Evolutionary conservation across 2,329 filamentous ascomycete species (phyloP).

Genomic region (Periconia digitata): DNA sequence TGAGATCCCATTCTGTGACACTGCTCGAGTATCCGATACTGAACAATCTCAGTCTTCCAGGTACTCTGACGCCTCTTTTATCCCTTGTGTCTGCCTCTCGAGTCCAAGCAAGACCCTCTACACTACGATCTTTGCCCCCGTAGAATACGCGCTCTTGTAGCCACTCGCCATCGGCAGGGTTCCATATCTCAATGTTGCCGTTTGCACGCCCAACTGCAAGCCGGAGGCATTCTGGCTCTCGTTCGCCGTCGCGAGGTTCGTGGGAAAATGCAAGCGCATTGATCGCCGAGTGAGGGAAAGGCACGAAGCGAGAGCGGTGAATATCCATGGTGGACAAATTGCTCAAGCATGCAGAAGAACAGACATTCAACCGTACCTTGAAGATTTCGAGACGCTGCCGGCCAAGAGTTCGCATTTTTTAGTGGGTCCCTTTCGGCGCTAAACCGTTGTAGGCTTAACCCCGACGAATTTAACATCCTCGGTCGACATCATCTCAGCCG

Average conservation of each 20-base stretch:
- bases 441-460: neutral
- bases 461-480: neutral
- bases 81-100: slow-evolving; percentile 76
- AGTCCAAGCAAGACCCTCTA: slow-evolving; percentile 90
- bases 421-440: slow-evolving; percentile 6
- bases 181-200: slow-evolving; percentile 98
- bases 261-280: slow-evolving; percentile 95
- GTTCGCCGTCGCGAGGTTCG: slow-evolving; percentile 40
- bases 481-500: neutral
- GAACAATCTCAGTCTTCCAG: slow-evolving; percentile 82
- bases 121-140: slow-evolving; percentile 80
- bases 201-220: slow-evolving; percentile 91
- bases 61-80: slow-evolving; percentile 58
- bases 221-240: slow-evolving; percentile 63
- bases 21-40: slow-evolving; percentile 93
- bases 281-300: slow-evolving; percentile 87
- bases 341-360: slow-evolving; percentile 18
- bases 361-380: slow-evolving; percentile 16
- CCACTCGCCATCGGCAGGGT: slow-evolving; percentile 80
- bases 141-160: slow-evolving; percentile 84
- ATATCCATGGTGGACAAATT: slow-evolving; percentile 72
- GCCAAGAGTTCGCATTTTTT: slow-evolving; percentile 16
- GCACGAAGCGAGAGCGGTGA: slow-evolving; percentile 94
- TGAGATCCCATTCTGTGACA: slow-evolving; percentile 93
- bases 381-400: slow-evolving; percentile 14